These are phyloP conservation scores for Penicillium hordei DNA, from an alignment of 2,329 filamentous ascomycete species.

Conservation along the genomic window DNA sequence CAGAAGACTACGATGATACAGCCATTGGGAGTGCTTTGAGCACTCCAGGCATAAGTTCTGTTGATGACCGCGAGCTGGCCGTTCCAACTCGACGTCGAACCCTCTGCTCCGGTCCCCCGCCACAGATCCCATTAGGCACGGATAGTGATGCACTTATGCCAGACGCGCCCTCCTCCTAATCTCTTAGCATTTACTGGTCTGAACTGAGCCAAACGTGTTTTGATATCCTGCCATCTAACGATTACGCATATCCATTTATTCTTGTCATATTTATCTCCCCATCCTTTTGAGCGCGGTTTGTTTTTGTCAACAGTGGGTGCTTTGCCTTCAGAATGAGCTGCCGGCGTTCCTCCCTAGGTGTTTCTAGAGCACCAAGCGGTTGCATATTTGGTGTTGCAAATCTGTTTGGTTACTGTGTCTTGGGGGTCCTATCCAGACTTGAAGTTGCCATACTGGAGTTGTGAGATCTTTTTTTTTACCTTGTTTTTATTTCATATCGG, in stretches of 20 bases:
- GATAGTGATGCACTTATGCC: slow-evolving; percentile 38
- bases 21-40: slow-evolving; percentile 36
- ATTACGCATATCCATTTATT: slow-evolving; percentile 20
- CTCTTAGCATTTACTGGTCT: slow-evolving; percentile 14
- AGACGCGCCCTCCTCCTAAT: slow-evolving; percentile 31
- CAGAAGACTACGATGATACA: slow-evolving; percentile 33
- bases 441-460: slow-evolving; percentile 4
- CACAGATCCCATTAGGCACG: slow-evolving; percentile 25
- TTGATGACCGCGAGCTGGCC: slow-evolving; percentile 18
- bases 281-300: slow-evolving; percentile 10
- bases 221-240: slow-evolving; percentile 21
- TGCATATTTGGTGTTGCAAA: slow-evolving; percentile 26
- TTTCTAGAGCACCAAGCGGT: slow-evolving; percentile 17
- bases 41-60: slow-evolving; percentile 31
- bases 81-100: slow-evolving; percentile 22
- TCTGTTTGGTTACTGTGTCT: slow-evolving; percentile 3
- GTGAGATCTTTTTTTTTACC: slow-evolving; percentile 1
- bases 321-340: slow-evolving; percentile 17
- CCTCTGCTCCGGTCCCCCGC: slow-evolving; percentile 36
- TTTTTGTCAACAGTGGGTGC: slow-evolving; percentile 13
- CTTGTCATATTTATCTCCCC: slow-evolving; percentile 11
- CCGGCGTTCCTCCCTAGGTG: slow-evolving; percentile 11
- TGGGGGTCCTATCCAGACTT: not conserved
- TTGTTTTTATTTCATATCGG: slow-evolving; percentile 1
- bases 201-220: not conserved